Evolutionary conservation across 768 basidiomycete genomes (phyloP).

Genomic region (Sarcodon aspratus): DNA sequence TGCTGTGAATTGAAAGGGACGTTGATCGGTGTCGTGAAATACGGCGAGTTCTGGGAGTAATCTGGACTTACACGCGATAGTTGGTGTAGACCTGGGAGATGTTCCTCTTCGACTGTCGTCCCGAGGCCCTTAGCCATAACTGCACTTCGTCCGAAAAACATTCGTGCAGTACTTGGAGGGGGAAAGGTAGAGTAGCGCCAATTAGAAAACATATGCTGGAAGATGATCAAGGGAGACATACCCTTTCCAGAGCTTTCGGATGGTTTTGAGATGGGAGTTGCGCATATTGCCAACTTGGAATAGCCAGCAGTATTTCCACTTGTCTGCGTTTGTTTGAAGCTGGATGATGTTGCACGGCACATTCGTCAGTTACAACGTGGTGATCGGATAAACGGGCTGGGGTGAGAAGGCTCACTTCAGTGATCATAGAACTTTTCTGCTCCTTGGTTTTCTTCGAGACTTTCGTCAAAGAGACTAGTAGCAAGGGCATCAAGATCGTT

Average conservation of each 20-base stretch:
- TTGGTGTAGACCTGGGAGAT: constrained; percentile 64
- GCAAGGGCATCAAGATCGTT: constrained; percentile 6
- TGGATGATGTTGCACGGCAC: constrained; percentile 17
- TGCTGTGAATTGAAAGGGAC: constrained; percentile 33
- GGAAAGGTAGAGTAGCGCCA: constrained; percentile 3
- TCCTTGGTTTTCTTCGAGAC: constrained; percentile 89
- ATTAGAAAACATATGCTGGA: background rate
- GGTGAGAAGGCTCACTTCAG: constrained; percentile 40
- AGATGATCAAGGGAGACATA: constrained; percentile 23
- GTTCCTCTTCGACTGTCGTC: constrained; percentile 77
- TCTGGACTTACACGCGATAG: constrained; percentile 54
- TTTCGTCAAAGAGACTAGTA: constrained; percentile 82
- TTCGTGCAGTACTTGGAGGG: constrained; percentile 59
- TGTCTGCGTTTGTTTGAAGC: constrained; percentile 77
- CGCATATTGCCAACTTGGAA: constrained; percentile 95
- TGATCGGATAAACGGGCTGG: background rate
- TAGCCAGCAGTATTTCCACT: constrained; percentile 93
- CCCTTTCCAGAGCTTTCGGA: constrained; percentile 91
- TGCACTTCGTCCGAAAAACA: constrained; percentile 78
- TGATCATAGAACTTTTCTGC: constrained; percentile 77
- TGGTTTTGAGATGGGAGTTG: constrained; percentile 88
- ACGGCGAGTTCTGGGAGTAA: background rate
- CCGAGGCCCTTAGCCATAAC: constrained; percentile 98
- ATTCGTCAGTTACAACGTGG: background rate
- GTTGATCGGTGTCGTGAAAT: background rate